Percentiles rank a stretch among this genome's conserved stretches.
phyloP scores from a whole-genome alignment of 106 monocot genomes.

The Acorus gramineus region DNA sequence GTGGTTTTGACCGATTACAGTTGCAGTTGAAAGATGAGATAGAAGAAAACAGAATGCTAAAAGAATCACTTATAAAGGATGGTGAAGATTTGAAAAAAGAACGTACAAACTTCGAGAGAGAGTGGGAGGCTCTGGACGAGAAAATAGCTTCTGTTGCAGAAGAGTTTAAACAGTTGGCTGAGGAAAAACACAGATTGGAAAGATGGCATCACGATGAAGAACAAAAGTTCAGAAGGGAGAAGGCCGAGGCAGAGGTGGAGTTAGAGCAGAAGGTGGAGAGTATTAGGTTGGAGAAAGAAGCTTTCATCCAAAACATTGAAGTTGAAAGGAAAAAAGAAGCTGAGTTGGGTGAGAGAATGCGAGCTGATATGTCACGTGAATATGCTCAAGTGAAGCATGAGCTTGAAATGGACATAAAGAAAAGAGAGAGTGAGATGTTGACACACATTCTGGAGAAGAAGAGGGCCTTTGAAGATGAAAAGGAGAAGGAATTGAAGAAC shows the following conservation, averaged over 20 bases:
- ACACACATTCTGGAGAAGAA: no score
- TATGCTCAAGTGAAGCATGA: no score
- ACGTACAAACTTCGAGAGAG: constrained; percentile 71
- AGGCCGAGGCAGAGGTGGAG: constrained; percentile 15
- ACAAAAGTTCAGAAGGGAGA: constrained; percentile 48
- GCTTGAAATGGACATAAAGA: no score
- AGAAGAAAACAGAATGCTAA: constrained; percentile 48
- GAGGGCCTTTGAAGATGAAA: constrained; percentile 11
- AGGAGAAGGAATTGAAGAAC: constrained; percentile 25
- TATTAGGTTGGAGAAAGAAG: constrained; percentile 52
- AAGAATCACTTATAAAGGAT: constrained; percentile 47
- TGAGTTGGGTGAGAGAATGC: no score
- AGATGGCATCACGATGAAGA: constrained; percentile 57
- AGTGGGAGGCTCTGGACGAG: constrained; percentile 87
- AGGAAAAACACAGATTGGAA: constrained; percentile 58
- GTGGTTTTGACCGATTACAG: constrained; percentile 36
- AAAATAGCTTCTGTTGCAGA: constrained; percentile 39
- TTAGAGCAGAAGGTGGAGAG: constrained; percentile 53
- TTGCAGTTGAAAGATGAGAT: constrained; percentile 72
- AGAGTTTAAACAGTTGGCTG: constrained; percentile 33
- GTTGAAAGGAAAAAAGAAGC: constrained; percentile 22
- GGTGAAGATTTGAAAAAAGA: constrained; percentile 59
- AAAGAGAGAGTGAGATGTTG: no score
- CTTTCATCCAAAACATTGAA: constrained; percentile 53
- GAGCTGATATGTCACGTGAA: no score